A percentile compares a stretch with the other conserved stretches of the same genome.
phyloP scores from a whole-genome alignment of 768 basidiomycete genomes.

The Serendipita sp. region DNA sequence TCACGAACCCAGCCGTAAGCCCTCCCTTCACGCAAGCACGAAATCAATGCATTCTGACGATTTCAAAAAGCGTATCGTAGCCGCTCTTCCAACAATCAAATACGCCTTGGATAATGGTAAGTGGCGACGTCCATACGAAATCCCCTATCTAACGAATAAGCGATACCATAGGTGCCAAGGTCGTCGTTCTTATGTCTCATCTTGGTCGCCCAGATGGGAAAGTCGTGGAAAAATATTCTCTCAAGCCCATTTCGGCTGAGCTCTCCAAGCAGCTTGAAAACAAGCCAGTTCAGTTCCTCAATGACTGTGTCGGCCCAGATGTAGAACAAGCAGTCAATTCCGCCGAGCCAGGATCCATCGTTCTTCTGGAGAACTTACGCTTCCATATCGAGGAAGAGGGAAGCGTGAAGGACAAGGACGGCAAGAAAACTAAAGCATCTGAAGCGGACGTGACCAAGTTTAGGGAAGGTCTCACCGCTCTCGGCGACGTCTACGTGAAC shows the following conservation, averaged over 20 bases:
- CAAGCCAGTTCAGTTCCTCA: constrained; percentile 63
- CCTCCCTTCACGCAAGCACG: not conserved
- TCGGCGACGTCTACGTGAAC: constrained; percentile 96
- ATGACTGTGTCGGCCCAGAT: constrained; percentile 74
- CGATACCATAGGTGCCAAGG: constrained; percentile 43
- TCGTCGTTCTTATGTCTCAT: constrained; percentile 92
- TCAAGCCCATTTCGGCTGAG: constrained; percentile 72
- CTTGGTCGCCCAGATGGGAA: constrained; percentile 94
- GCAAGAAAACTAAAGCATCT: constrained; percentile 89
- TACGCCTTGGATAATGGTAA: constrained; percentile 78
- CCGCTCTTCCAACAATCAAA: constrained; percentile 87
- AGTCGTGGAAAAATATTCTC: constrained; percentile 73
- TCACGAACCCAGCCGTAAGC: constrained; percentile 92
- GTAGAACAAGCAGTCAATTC: constrained; percentile 63
- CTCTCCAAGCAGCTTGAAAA: constrained; percentile 51
- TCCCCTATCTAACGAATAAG: not conserved
- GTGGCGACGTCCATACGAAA: constrained; percentile 9
- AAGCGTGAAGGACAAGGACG: constrained; percentile 81
- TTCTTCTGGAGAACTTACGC: constrained; percentile 93
- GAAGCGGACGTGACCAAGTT: constrained; percentile 65
- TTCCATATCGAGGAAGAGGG: constrained; percentile 99
- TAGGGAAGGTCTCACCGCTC: constrained; percentile 70
- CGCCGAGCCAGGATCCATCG: constrained; percentile 50
- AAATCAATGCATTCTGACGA: too few relatives aligned
- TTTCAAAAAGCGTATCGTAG: constrained; percentile 70